Evolutionary conservation across 495 filamentous ascomycete species (phyloP), one percentile per base, ranked within the genome.

Genomic region (Lindgomyces ingoldianus): DNA sequence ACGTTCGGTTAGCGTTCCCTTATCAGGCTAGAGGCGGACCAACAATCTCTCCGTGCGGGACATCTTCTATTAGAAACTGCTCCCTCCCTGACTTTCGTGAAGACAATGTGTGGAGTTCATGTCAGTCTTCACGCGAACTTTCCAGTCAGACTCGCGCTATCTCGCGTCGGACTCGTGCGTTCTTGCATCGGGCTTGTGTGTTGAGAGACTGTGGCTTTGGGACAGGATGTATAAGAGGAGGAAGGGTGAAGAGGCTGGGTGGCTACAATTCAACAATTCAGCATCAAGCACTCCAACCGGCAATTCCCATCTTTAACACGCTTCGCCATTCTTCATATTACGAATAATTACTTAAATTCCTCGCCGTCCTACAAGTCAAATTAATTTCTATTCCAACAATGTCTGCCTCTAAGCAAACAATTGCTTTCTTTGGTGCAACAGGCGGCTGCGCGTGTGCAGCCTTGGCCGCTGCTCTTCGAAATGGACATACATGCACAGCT

Each of bases 401-500:
- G 64, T 46, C 41, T 53, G 42, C 65, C 30, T 50, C 24, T 25
- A 65, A 62, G 39, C 64, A 68, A 47, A 78, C 78, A 39, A 58
- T 83, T 68, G 75, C 82, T 62, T 82, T 86, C 75, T 81, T 86
- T 64, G 83, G 83, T 69, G 82, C 83, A 25, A 86, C 83, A 41
- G 80, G 79, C 58, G 83, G 81, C 62, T 77, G 73, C 66, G 79
- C 74, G 42, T 68, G 76, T 47, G 60, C 76, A 0, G 80, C 84
- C 19, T 80, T 75, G 57, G 62, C 72, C 3, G 29, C 39, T 21
- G 55, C 69, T 24, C 69, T 77, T 36, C 57, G 51, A 47, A 65
- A 54, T 25, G 68, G 65, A 29, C 45, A 72, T 60, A 57, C 27
- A 24, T 68, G 60, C 52, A 67, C 60, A 55, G 72, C 74, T 48